Base-by-base conservation (phyloP, 2,329 filamentous ascomycete species). In the Taxawa tesnikishii region DNA sequence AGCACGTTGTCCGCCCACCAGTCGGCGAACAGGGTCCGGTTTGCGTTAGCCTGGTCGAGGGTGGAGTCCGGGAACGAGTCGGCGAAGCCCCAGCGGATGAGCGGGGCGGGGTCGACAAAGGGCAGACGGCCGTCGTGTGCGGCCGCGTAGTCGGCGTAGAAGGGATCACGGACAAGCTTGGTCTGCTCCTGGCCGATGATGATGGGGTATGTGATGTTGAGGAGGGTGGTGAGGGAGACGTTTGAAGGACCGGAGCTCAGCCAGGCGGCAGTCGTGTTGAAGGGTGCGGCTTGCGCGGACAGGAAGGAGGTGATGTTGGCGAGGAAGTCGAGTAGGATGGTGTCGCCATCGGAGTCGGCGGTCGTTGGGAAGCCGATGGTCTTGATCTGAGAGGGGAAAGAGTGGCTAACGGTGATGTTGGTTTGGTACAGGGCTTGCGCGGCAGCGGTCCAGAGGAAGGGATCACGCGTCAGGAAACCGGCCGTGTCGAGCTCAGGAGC, bases 1-100 rank as follows among this genome's bases (percentile, higher is more conserved):
- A 71, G 53, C 5, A 72, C 54, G 5, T 62, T 51, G 17, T 40
- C 47, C 28, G 62, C 62, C 44, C 69, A 67, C 65, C 64, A 69
- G 6, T 50, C 40, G 33, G 55, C 53, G 40, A 68, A 68, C 2
- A 54, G 41, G 0, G 65, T 67, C 39, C 70, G 70, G 44, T 70
- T 68, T 4, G 51, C 43, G 5, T 67, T 49, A 3, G 62, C 69
- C 3, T 60, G 48, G 0, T 59, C 54, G 1, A 64, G 46, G 3
- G 45, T 43, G 3, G 55, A 51, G 2, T 55, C 46, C 2, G 54
- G 49, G 21, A 55, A 52, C 1, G 51, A 53, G 19, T 62, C 57
- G 3, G 60, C 65, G 47, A 57, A 70, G 6, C 50, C 51, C 61
- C 65, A 69, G 8, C 67, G 59, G 0, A 54, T 52, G 1, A 65